Conservation (phyloP, 805 yeast genomes). For the Saturnispora zaruensis region DNA sequence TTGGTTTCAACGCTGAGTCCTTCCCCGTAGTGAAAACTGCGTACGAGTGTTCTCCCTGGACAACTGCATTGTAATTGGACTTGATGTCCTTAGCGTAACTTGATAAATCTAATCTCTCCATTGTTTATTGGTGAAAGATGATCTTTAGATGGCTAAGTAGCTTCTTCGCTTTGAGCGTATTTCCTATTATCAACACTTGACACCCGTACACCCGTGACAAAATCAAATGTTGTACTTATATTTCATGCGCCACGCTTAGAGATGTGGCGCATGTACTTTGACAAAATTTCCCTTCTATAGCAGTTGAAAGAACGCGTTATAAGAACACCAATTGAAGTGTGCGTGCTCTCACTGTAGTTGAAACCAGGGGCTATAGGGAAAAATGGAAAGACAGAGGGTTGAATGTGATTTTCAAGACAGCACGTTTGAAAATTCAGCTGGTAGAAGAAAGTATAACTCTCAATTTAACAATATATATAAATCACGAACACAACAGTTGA, state of each 20-base stretch:
- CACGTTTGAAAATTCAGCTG: slow-evolving; percentile 16
- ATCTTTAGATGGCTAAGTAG: neutral
- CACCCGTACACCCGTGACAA: neutral
- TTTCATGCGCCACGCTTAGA: neutral
- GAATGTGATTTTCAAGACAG: slow-evolving; percentile 12
- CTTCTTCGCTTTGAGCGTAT: neutral
- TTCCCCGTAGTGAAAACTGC: slow-evolving; percentile 72
- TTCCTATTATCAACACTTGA: neutral
- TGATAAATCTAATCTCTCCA: slow-evolving; percentile 53
- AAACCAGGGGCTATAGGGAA: neutral
- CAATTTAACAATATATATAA: slow-evolving; percentile 56
- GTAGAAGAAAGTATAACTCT: slow-evolving; percentile 35
- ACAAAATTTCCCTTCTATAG: too few relatives aligned
- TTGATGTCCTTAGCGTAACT: slow-evolving; percentile 71
- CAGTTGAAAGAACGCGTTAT: neutral
- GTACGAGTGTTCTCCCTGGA: slow-evolving; percentile 71
- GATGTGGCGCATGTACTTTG: neutral
- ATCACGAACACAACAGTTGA: slow-evolving; percentile 40
- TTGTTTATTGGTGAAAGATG: slow-evolving; percentile 14
- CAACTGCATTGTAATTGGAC: slow-evolving; percentile 66
- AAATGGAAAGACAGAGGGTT: neutral
- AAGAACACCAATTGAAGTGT: neutral
- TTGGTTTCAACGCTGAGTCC: slow-evolving; percentile 39
- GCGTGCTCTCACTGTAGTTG: neutral
- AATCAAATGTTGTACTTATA: neutral